These are phyloP conservation scores for Penicillium sp. DNA, from an alignment of 2,329 filamentous ascomycete genomes.

Conservation along the genomic window DNA sequence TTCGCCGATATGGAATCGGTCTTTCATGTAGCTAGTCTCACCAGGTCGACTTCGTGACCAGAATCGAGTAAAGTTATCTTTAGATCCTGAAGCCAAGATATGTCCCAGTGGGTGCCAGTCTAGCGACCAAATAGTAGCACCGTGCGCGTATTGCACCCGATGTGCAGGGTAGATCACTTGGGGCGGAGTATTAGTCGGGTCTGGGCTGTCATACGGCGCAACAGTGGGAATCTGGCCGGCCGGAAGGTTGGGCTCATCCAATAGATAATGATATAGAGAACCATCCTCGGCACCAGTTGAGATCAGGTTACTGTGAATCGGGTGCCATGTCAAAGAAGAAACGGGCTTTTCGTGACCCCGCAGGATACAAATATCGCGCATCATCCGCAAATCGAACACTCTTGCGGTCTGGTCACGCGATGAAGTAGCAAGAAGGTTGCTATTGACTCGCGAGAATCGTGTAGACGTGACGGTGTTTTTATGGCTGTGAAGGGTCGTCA, in stretches of 20 bases:
- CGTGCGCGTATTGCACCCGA: constrained; percentile 81
- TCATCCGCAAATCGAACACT: constrained; percentile 94
- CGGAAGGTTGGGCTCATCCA: constrained; percentile 89
- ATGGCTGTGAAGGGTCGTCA: constrained; percentile 92
- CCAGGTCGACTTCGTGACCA: constrained; percentile 91
- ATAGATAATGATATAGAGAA: constrained; percentile 86
- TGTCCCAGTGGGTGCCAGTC: constrained; percentile 98
- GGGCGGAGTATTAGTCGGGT: constrained; percentile 74
- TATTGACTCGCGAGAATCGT: constrained; percentile 80
- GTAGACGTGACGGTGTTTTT: constrained; percentile 97
- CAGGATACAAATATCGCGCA: constrained; percentile 92
- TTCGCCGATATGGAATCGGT: constrained; percentile 94
- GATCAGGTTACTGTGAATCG: constrained; percentile 82
- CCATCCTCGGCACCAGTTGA: constrained; percentile 90
- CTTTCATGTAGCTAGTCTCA: constrained; percentile 79
- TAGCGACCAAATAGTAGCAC: constrained; percentile 94
- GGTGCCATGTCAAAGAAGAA: constrained; percentile 89
- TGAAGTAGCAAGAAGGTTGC: constrained; percentile 83
- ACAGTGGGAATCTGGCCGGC: constrained; percentile 67
- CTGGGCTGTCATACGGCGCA: constrained; percentile 80
- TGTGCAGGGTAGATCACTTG: constrained; percentile 94
- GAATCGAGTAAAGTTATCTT: constrained; percentile 94
- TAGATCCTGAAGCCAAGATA: constrained; percentile 90
- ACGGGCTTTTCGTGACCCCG: constrained; percentile 97
- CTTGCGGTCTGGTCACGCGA: constrained; percentile 90